Conservation (phyloP, 129 eudicot species). For the Flaveria ramosissima region DNA sequence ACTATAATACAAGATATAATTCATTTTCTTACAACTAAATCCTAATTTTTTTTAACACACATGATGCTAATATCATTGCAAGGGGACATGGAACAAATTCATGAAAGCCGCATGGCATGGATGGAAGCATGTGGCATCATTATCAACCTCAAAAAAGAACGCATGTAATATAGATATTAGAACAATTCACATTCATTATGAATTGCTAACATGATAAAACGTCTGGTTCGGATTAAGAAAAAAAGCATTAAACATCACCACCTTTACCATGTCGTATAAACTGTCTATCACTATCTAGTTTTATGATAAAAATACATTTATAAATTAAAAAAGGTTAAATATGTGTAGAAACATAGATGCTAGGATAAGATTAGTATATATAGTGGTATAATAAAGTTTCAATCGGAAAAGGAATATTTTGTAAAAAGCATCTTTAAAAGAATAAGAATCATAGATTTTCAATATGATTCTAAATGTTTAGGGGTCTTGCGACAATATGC, state of each 20-base stretch:
- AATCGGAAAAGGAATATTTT: neutral
- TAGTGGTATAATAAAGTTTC: neutral
- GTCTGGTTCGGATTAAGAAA: neutral
- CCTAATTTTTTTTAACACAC: neutral
- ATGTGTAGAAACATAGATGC: neutral
- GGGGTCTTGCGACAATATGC: neutral
- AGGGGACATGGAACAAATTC: neutral
- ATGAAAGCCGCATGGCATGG: neutral
- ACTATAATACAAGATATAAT: neutral
- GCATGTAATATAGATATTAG: neutral
- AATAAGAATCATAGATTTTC: neutral
- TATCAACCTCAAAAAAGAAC: neutral
- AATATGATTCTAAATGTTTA: neutral
- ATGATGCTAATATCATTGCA: neutral
- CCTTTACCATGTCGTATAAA: neutral
- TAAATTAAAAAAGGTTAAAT: neutral
- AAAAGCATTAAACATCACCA: neutral
- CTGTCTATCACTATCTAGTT: neutral
- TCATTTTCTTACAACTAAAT: neutral
- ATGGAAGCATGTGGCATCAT: neutral
- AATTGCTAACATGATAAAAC: neutral
- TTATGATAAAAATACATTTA: neutral
- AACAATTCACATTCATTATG: neutral
- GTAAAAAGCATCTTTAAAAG: slow-evolving; percentile 1
- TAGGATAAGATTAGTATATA: neutral